A percentile compares a stretch with the other conserved stretches of the same genome.
phyloP scores from a whole-genome alignment of 495 filamentous ascomycete species.

The Penicillium dipodomyicola region DNA sequence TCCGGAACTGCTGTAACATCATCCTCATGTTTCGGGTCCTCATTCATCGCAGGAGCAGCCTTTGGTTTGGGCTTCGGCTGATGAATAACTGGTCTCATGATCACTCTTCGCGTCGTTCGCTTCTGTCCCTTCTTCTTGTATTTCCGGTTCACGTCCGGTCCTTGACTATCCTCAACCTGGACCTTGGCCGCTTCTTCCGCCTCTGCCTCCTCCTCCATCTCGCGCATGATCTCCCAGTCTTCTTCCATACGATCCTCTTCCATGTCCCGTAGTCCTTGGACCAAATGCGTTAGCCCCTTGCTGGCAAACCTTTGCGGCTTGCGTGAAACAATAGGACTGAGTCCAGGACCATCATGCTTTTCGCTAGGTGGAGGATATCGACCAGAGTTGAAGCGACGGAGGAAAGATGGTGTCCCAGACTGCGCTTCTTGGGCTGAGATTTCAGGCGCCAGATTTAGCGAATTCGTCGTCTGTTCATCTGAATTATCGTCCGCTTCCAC shows the following conservation, averaged over 20 bases:
- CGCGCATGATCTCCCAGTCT: conserved; percentile 76
- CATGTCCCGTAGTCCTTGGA: conserved; percentile 72
- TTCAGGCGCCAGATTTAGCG: conserved; percentile 15
- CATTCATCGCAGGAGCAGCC: conserved; percentile 27
- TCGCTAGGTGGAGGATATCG: conserved; percentile 22
- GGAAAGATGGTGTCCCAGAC: conserved; percentile 68
- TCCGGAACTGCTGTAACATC: conserved; percentile 35
- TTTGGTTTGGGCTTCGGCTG: conserved; percentile 35
- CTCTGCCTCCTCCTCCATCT: conserved; percentile 64
- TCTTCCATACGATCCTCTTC: conserved; percentile 76
- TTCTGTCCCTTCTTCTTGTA: conserved; percentile 96
- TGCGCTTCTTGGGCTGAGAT: conserved; percentile 17
- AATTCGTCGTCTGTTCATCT: conserved; percentile 23
- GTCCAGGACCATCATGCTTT: conserved; percentile 20
- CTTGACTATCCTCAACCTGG: conserved; percentile 63
- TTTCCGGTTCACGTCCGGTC: conserved; percentile 51
- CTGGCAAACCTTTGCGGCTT: conserved; percentile 64
- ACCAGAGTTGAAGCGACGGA: conserved; percentile 55
- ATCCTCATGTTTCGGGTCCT: conserved; percentile 29
- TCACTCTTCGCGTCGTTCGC: conserved; percentile 74
- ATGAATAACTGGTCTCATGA: conserved; percentile 59
- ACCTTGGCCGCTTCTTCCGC: conserved; percentile 35
- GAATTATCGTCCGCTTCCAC: conserved; percentile 31
- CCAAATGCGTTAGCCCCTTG: conserved; percentile 72
- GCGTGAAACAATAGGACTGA: conserved; percentile 50